A percentile compares a stretch with the other conserved stretches of the same genome.
These are phyloP conservation scores for Lipomyces lipofer DNA, from an alignment of 805 yeast genomes.

Conservation along the genomic window DNA sequence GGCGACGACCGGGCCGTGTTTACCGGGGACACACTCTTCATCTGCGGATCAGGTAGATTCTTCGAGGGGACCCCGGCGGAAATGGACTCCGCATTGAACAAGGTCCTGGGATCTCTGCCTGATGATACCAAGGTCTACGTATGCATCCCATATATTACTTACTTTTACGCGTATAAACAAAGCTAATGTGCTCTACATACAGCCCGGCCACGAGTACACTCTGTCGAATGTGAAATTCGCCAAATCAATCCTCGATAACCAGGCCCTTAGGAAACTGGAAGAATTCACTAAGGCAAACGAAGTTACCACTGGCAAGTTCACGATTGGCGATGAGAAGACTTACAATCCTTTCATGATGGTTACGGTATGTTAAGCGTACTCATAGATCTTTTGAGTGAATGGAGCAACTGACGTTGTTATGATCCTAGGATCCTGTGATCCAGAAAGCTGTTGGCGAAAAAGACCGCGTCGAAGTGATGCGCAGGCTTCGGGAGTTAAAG, in stretches of 20 bases:
- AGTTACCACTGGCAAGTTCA: constrained; percentile 79
- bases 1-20: constrained; percentile 74
- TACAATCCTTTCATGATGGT: constrained; percentile 88
- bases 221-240: constrained; percentile 77
- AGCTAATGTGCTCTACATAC: neutral
- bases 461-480: constrained; percentile 63
- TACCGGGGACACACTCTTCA: constrained; percentile 94
- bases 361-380: constrained; percentile 6
- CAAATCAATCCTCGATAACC: constrained; percentile 55
- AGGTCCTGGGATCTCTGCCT: constrained; percentile 60
- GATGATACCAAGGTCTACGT: constrained; percentile 65
- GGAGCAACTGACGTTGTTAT: neutral
- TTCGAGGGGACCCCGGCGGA: constrained; percentile 86
- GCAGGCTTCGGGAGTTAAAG: constrained; percentile 70
- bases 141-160: constrained; percentile 7
- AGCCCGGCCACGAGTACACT: constrained; percentile 96
- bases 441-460: constrained; percentile 56
- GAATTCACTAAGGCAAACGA: constrained; percentile 57
- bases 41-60: constrained; percentile 94
- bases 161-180: neutral
- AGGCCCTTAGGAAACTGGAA: constrained; percentile 57
- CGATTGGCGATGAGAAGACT: constrained; percentile 75
- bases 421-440: constrained; percentile 60
- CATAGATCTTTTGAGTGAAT: neutral
- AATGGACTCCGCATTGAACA: constrained; percentile 72